Evolutionary conservation across 2,329 filamentous ascomycete genomes (phyloP), one percentile per base, ranked within the genome.

Genomic region (Apiospora malaysiana): DNA sequence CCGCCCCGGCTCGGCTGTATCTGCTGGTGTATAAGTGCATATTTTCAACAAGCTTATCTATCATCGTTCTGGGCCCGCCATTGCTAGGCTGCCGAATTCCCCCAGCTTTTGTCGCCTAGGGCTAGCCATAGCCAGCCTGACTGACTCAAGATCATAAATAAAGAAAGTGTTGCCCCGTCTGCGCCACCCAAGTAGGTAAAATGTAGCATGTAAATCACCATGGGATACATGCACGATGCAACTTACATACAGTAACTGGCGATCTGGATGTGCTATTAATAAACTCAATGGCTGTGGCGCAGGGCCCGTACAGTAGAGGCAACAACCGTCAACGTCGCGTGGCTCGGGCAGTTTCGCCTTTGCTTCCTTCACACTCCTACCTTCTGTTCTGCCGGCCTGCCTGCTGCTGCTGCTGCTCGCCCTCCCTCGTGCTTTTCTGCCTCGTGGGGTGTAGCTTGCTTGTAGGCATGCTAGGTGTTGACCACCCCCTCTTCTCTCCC

Each of bases 181-280:
- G 42, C 42, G 42, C 42, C 42, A 45, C 42, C 12, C 10, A 4
- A 45, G 16, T 4, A 16, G 12, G 42, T 16, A 45, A 32, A 32
- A 16, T 45, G 42, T 45, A 45, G 42, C 42, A 45, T 12, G 42
- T 45, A 45, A 45, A 45, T 14, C 42, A 45, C 1, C 42, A 45
- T 45, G 12, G 12, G 2, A 59, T 59, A 27, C 51, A 59, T 56
- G 49, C 51, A 59, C 51, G 27, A 59, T 59, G 18, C 47, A 14
- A 25, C 23, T 25, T 25, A 51, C 14, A 6, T 51, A 23, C n/a
- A 25, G 2, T n/a, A 23, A 10, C 25, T 56, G 14, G 16, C 25
- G 49, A 27, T 56, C 49, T 56, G 27, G 25, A n/a, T 63, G 21
- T n/a, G 18, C 56, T 63, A 63, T 63, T 63, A 63, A 63, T 63